Base-by-base conservation (phyloP, 2,329 filamentous ascomycete genomes). In the Blumeria hordei region DNA sequence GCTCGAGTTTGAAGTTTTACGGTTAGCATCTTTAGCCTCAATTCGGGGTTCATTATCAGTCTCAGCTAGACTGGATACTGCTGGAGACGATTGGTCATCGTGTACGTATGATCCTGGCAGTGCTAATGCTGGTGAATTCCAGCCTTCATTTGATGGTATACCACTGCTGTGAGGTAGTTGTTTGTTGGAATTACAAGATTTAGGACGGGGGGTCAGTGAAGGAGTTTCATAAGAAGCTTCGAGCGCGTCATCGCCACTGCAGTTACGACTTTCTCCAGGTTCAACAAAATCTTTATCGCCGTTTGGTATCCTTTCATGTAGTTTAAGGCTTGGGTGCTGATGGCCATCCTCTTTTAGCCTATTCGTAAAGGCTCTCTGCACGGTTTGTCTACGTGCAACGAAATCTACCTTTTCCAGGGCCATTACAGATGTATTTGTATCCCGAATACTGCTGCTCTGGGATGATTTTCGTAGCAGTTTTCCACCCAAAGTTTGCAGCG, bases 321-420 rank as follows among this genome's bases (percentile, higher is more conserved):
- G 66, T 65, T 62, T 75, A 69, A 57, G 70, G 64, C 59, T 67
- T 66, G 56, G 70, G 67, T 53, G 69, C 69, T 57, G 68, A 71
- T 63, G 80, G 63, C 85, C 80, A 61, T 71, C 83, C 63, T 86
- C 83, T 59, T 82, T 77, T 51, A 92, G 80, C n/a, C 83, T 86
- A 64, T 84, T 85, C 61, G 80, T 88, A 66, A 93, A 90, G 12
- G 86, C 87, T 56, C 87, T 78, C 61, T 88, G 83, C 62, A 94
- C 93, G 58, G 81, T 80, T 64, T 87, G 82, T 61, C 88, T 76
- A 53, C 86, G 77, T 60, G 85, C 84, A 57, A 83, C 86, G 65
- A 93, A 92, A 67, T 94, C 85, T 54, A 93, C 85, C 55, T 54
- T 55, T 32, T 37, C 57, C 33, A 57, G 83, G 82, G 1, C 82